Evolutionary conservation across 2,329 filamentous ascomycete genomes (phyloP), one percentile per base, ranked within the genome.

Genomic region (Penicillium janthinellum): DNA sequence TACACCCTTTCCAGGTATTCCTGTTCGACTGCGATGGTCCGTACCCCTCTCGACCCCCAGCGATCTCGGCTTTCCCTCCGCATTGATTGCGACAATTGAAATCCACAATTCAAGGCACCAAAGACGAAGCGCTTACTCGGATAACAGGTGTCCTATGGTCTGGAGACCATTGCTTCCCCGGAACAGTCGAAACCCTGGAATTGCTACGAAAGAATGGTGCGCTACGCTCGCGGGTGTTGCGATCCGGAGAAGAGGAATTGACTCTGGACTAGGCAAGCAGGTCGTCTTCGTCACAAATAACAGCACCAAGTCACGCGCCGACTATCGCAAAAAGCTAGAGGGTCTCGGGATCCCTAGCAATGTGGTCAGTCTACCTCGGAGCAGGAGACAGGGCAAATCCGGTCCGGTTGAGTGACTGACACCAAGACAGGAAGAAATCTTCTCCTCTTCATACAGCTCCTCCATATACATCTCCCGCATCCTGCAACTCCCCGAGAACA

Each of bases 261-360:
- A 63, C 17, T 22, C 5, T n/a, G 17, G 31, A 17, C 2, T 63
- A 95, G 93, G 91, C 73, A 99, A 99, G 78, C 89, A 89, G 74
- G 85, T 95, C 37, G 88, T 99, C 56, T 99, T 99, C 73, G 95
- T 99, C 54, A 99, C 95, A 42, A 99, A 99, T 81, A 99, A 99
- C 81, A 97, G 92, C 72, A 98, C 95, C 58, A 99, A 99, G 76
- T 96, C 94, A 11, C 90, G 95, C 58, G 82, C 85, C 52, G 92
- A 97, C 75, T 99, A 99, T 79, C 89, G 90, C 75, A 92, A 94
- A 81, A 99, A 98, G 74, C 88, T 99, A 61, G 86, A 90, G 49
- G 81, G 81, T 56, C 84, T 97, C 74, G 90, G 90, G 49, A 96
- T 99, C 70, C 88, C 90, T 1, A 88, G 87, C 68, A 83, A 86